Conservation (phyloP, 148 eudicot species). For the Silene uniflora region DNA sequence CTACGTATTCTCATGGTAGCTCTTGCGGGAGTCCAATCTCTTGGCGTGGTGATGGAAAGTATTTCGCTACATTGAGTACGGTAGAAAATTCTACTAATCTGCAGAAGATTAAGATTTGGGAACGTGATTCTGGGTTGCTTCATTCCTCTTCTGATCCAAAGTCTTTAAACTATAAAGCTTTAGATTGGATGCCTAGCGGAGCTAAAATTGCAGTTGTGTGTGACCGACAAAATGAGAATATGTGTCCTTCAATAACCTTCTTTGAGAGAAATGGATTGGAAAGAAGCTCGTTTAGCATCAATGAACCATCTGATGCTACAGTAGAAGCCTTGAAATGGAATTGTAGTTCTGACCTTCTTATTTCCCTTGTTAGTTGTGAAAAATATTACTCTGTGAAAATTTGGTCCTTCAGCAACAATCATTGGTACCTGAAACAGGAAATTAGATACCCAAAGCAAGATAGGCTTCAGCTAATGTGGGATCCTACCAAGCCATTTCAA, state of each 20-base stretch:
- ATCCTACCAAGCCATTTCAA: constrained; percentile 71
- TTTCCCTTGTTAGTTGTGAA: constrained; percentile 58
- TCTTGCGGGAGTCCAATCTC: constrained; percentile 49
- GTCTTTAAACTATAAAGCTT: constrained; percentile 41
- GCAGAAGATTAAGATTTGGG: constrained; percentile 85
- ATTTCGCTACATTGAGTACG: constrained; percentile 72
- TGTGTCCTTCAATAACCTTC: constrained; percentile 59
- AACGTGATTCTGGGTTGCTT: constrained; percentile 73
- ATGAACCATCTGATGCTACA: constrained; percentile 43
- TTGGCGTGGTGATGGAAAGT: constrained; percentile 98
- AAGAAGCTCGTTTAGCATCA: constrained; percentile 79
- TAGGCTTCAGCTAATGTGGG: constrained; percentile 73
- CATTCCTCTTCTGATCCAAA: constrained; percentile 84
- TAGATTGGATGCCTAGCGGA: constrained; percentile 96
- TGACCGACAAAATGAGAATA: constrained; percentile 48
- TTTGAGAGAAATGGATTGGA: constrained; percentile 90
- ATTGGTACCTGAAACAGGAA: constrained; percentile 94
- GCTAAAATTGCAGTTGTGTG: constrained; percentile 73
- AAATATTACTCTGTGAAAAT: constrained; percentile 62
- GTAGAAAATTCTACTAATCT: constrained; percentile 36
- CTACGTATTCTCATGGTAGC: constrained; percentile 22
- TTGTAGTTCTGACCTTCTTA: constrained; percentile 78
- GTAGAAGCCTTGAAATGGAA: constrained; percentile 76
- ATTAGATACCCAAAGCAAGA: constrained; percentile 60
- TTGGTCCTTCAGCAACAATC: constrained; percentile 87